Percentiles rank a stretch among this genome's conserved stretches.
phyloP scores from a whole-genome alignment of 768 basidiomycete species.

The Dictyophora rubrovolvata region DNA sequence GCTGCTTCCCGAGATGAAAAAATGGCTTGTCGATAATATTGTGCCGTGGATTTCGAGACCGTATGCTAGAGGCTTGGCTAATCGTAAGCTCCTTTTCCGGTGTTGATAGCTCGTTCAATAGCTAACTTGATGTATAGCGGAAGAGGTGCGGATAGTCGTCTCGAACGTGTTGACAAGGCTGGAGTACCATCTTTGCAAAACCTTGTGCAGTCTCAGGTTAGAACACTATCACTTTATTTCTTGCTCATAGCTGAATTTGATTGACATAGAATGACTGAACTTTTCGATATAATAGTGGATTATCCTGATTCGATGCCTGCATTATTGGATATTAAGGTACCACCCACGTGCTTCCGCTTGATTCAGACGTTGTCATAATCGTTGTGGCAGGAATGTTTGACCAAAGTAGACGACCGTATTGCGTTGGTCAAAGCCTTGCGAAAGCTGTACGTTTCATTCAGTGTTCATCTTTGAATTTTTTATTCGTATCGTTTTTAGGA shows the following conservation, averaged over 20 bases:
- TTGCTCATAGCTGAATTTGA: background rate
- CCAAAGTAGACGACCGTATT: slow-evolving; percentile 70
- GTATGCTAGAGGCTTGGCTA: slow-evolving; percentile 59
- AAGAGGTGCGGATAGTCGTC: slow-evolving; percentile 63
- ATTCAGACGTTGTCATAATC: background rate
- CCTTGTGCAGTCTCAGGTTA: slow-evolving; percentile 76
- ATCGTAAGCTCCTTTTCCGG: slow-evolving; percentile 28
- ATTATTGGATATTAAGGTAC: slow-evolving; percentile 74
- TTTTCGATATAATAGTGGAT: slow-evolving; percentile 95
- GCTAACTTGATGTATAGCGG: slow-evolving; percentile 30
- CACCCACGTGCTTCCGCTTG: slow-evolving; percentile 4
- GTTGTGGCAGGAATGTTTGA: slow-evolving; percentile 54
- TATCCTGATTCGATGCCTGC: slow-evolving; percentile 83
- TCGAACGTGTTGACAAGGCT: slow-evolving; percentile 73
- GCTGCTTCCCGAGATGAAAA: slow-evolving; percentile 48
- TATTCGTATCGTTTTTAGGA: slow-evolving; percentile 34
- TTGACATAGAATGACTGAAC: slow-evolving; percentile 57
- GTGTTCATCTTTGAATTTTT: slow-evolving; percentile 1
- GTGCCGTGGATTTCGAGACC: slow-evolving; percentile 80
- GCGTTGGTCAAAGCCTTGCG: slow-evolving; percentile 70
- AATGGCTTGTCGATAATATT: slow-evolving; percentile 73
- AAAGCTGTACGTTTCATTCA: slow-evolving; percentile 48
- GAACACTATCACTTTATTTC: slow-evolving; percentile 14
- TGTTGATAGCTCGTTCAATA: background rate
- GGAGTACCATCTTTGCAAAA: slow-evolving; percentile 90